phyloP scores from a whole-genome alignment of 2,329 filamentous ascomycete genomes.

The Didymella pomorum region DNA sequence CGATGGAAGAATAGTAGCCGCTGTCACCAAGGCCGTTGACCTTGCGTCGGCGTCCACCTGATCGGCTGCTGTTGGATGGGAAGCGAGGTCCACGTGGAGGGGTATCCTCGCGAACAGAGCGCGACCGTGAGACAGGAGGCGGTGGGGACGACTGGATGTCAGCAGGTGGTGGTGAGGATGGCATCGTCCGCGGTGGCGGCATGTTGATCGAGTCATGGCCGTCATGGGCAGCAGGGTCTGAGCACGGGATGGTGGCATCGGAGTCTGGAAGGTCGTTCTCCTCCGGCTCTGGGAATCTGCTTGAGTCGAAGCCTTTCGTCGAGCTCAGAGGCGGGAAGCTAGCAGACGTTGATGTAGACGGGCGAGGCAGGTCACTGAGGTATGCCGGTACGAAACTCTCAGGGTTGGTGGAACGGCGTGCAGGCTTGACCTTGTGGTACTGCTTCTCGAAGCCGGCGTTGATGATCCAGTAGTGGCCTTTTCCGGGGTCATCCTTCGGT shows the following conservation, averaged over 20 bases:
- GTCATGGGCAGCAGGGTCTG: conserved; percentile 59
- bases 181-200: conserved; percentile 58
- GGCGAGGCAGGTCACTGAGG: conserved; percentile 45
- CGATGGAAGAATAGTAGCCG: conserved; percentile 94
- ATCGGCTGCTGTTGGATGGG: conserved; percentile 71
- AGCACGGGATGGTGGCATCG: conserved; percentile 61
- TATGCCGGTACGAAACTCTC: conserved; percentile 47
- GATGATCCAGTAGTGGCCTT: conserved; percentile 97
- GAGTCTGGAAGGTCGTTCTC: conserved; percentile 59
- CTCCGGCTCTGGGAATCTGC: conserved; percentile 58
- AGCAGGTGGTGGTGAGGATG: conserved; percentile 74
- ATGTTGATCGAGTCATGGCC: conserved; percentile 54
- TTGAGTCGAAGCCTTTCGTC: conserved; percentile 58
- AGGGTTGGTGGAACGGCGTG: conserved; percentile 61
- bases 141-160: conserved; percentile 93
- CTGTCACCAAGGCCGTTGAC: conserved; percentile 87
- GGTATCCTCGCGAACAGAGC: conserved; percentile 69
- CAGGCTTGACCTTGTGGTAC: conserved; percentile 87
- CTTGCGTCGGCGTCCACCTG: conserved; percentile 76
- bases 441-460: conserved; percentile 86
- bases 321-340: conserved; percentile 49
- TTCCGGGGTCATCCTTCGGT: conserved; percentile 95
- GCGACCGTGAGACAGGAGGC: conserved; percentile 73
- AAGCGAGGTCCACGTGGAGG: conserved; percentile 74
- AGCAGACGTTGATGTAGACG: conserved; percentile 50